Conservation (phyloP, 139 green algal genomes). For the Nannochloris sp. region DNA sequence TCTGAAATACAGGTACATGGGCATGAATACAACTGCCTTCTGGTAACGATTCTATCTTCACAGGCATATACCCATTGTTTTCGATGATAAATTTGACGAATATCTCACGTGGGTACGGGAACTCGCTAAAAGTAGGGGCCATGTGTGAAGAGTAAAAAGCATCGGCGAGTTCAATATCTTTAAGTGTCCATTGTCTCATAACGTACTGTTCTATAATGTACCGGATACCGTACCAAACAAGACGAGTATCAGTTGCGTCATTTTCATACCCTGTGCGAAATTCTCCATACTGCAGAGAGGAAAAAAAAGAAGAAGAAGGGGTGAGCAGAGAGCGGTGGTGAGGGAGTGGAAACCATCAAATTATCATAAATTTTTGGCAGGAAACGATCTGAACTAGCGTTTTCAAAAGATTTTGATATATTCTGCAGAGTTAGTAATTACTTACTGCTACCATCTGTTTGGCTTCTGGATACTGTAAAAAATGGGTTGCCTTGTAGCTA, state of each 20-base stretch:
- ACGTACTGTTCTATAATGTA: constrained; percentile 81
- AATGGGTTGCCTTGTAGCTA: constrained; percentile 76
- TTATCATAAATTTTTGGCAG: not conserved
- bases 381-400: no score
- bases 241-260: constrained; percentile 65
- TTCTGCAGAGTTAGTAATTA: not conserved
- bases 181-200: constrained; percentile 63
- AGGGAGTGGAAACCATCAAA: not conserved
- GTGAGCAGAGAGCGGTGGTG: not conserved
- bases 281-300: constrained; percentile 69
- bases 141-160: constrained; percentile 75
- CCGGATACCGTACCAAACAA: constrained; percentile 71
- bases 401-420: no score
- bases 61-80: constrained; percentile 82
- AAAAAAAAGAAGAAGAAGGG: not conserved
- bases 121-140: constrained; percentile 47
- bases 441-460: constrained; percentile 76
- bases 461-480: constrained; percentile 61
- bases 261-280: constrained; percentile 70
- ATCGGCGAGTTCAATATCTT: constrained; percentile 69
- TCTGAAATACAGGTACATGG: constrained; percentile 75
- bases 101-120: constrained; percentile 68
- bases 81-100: constrained; percentile 78
- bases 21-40: constrained; percentile 70
- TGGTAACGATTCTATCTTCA: constrained; percentile 76